These are phyloP conservation scores for Forsythia viridissima DNA, from an alignment of 257 asterid genomes.

Conservation along the genomic window DNA sequence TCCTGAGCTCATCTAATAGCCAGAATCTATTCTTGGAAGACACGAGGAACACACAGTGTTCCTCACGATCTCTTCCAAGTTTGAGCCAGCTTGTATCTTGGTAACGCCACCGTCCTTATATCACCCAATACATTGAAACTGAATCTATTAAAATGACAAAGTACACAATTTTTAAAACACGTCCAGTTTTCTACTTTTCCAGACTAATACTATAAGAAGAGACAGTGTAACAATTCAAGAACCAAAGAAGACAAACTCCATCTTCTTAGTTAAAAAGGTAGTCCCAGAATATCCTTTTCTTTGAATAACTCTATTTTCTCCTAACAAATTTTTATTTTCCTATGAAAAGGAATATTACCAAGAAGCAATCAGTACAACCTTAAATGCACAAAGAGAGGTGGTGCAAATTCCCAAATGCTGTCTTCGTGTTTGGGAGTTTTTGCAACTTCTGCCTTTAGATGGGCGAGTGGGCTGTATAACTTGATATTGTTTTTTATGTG, in stretches of 20 bases:
- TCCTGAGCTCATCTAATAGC: not conserved
- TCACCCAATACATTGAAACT: not conserved
- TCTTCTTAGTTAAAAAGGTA: not conserved
- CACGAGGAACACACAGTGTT: not conserved
- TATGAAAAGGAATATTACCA: not conserved
- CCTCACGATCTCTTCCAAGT: not conserved
- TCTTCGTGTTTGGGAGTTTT: not conserved
- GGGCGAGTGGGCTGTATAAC: not conserved
- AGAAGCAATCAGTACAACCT: not conserved
- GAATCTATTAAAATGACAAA: not conserved
- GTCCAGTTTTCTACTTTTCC: not conserved
- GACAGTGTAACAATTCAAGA: not conserved
- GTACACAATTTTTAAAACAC: not conserved
- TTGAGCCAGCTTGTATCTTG: not conserved
- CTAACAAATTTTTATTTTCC: no score
- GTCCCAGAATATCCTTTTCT: not conserved
- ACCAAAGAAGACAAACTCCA: not conserved
- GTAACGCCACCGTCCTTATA: not conserved
- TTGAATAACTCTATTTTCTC: not conserved
- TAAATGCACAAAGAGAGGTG: not conserved
- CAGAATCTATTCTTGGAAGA: not conserved
- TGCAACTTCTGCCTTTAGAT: not conserved
- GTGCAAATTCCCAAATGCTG: not conserved
- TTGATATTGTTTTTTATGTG: not conserved
- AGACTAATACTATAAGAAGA: constrained; percentile 2